Percentiles rank a stretch among this genome's conserved stretches.
These are phyloP conservation scores for Fusarium ambrosium DNA, from an alignment of 2,329 filamentous ascomycete genomes.

Conservation along the genomic window DNA sequence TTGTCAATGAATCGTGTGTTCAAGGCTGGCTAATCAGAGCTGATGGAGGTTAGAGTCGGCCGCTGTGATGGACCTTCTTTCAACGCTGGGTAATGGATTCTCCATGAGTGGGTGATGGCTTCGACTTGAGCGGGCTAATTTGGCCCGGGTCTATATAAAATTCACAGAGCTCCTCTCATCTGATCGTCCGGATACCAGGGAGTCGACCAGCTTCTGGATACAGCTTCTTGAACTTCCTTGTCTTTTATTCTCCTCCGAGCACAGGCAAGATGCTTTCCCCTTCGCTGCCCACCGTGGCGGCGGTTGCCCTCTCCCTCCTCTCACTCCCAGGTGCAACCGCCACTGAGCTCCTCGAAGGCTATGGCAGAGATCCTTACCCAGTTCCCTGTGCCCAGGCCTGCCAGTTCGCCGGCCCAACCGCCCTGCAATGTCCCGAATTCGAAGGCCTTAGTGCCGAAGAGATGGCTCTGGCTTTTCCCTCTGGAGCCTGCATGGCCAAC, in stretches of 20 bases:
- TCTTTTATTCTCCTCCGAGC: background rate
- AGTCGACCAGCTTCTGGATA: background rate
- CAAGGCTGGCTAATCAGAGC: background rate
- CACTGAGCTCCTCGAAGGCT: conserved; percentile 33
- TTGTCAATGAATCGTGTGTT: background rate
- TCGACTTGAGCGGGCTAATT: background rate
- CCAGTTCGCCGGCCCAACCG: conserved; percentile 13
- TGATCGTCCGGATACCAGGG: background rate
- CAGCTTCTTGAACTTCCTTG: background rate
- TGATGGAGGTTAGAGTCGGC: background rate
- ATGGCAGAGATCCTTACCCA: conserved; percentile 26
- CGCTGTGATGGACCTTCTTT: background rate
- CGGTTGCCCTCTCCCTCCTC: background rate
- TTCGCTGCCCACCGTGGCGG: background rate
- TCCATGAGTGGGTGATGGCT: background rate
- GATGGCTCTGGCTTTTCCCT: conserved; percentile 20
- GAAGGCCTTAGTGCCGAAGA: conserved; percentile 33
- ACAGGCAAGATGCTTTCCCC: background rate
- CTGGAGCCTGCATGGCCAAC: conserved; percentile 29
- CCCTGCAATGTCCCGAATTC: conserved; percentile 42
- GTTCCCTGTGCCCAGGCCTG: conserved; percentile 31
- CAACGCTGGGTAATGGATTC: background rate
- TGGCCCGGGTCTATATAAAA: background rate
- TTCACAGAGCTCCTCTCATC: background rate
- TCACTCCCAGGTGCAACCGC: background rate